These are phyloP conservation scores for Fusarium beomiforme DNA, from an alignment of 2,329 filamentous ascomycete genomes.

Conservation along the genomic window DNA sequence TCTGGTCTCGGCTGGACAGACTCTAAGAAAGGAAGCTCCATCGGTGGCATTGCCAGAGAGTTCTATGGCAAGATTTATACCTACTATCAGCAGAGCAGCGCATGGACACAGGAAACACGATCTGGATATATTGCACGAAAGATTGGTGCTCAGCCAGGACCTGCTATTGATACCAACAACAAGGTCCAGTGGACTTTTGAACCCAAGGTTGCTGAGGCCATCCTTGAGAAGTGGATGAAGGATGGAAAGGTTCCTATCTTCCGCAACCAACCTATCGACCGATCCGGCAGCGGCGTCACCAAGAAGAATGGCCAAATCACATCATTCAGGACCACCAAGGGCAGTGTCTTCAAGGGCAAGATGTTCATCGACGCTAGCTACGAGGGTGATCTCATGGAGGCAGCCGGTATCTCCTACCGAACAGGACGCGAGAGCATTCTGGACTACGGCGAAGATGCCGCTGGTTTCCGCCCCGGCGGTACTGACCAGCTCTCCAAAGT, in stretches of 20 bases:
- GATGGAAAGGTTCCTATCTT: slow-evolving; percentile 31
- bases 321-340: slow-evolving; percentile 24
- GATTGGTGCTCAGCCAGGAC: slow-evolving; percentile 32
- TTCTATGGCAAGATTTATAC: slow-evolving; percentile 28
- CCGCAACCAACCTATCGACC: slow-evolving; percentile 26
- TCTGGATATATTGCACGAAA: slow-evolving; percentile 14
- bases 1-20: slow-evolving; percentile 37
- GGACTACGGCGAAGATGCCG: slow-evolving; percentile 23
- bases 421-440: slow-evolving; percentile 23
- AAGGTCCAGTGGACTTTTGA: slow-evolving; percentile 39
- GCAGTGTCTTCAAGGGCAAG: slow-evolving; percentile 22
- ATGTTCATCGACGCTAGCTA: slow-evolving; percentile 38
- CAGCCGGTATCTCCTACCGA: slow-evolving; percentile 27
- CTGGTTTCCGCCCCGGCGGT: slow-evolving; percentile 15
- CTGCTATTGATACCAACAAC: slow-evolving; percentile 27
- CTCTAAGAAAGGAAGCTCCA: slow-evolving; percentile 32
- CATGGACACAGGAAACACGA: slow-evolving; percentile 30
- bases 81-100: slow-evolving; percentile 16
- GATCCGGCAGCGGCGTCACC: slow-evolving; percentile 11
- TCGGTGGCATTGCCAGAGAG: slow-evolving; percentile 34
- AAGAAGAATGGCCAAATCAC: slow-evolving; percentile 25
- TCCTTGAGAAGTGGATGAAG: slow-evolving; percentile 33
- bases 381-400: slow-evolving; percentile 36
- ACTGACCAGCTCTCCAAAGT: slow-evolving; percentile 11
- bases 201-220: slow-evolving; percentile 30